Conservation (phyloP, 306 rosid genomes). For the Begonia masoniana region DNA sequence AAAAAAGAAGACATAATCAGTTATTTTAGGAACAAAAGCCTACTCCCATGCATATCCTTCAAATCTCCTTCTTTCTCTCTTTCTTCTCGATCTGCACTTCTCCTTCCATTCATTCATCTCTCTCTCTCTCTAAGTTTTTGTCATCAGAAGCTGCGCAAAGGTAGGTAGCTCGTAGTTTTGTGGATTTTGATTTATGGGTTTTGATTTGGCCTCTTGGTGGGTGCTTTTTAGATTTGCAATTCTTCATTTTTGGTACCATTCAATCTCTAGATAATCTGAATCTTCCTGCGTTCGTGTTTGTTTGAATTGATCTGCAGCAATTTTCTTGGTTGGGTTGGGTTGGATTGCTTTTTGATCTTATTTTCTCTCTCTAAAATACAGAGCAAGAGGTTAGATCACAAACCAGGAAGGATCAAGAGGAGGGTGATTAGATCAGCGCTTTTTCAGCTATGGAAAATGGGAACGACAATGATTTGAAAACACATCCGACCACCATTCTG, state of each 20-base stretch:
- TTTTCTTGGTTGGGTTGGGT: conserved; percentile 4
- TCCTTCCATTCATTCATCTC: neutral
- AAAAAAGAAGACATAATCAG: neutral
- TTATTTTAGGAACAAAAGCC: neutral
- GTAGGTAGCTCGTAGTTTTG: too few relatives aligned
- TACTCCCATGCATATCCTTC: neutral
- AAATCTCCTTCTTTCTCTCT: neutral
- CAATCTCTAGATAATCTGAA: neutral
- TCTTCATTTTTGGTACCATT: neutral
- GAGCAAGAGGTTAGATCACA: neutral
- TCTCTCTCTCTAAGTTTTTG: neutral
- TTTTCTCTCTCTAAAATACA: too few relatives aligned
- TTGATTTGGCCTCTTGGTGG: too few relatives aligned
- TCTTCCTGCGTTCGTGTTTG: conserved; percentile 1
- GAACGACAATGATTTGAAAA: conserved; percentile 1
- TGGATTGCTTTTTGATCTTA: neutral
- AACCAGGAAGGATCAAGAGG: neutral
- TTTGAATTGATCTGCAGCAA: conserved; percentile 1
- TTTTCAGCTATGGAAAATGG: conserved; percentile 11
- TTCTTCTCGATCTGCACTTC: neutral
- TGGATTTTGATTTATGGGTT: too few relatives aligned
- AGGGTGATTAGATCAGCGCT: neutral
- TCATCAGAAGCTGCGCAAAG: neutral
- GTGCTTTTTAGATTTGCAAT: neutral
- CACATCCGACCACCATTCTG: conserved; percentile 2